Base-by-base conservation (phyloP, 2,329 filamentous ascomycete species). In the Hypoxylon sp. region DNA sequence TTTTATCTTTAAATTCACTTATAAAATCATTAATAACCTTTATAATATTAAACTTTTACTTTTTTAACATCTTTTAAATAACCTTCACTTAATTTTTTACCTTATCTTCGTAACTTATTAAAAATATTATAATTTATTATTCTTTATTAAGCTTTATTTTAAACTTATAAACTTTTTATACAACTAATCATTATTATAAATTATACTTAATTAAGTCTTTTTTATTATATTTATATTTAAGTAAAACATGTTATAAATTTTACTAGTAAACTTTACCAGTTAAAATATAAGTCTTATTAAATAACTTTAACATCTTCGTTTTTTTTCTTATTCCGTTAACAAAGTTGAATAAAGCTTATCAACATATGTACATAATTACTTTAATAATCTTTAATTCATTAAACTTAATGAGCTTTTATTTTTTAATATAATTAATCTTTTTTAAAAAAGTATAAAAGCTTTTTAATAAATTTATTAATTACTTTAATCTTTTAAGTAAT, bases 101-200 rank as follows among this genome's bases (percentile, higher is more conserved):
- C 8, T 32, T 32, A 32, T 32, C 9, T 32, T 32, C 9, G 9
- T 32, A 32, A 11, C 29, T 32, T 7, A 11, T 5, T 32, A 30
- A 50, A 50, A 32, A 30, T 5, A 19, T 32, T 32, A 32, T 32
- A 11, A 32, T 32, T 32, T 32, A 32, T 50, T 34, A 50, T 50
- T 32, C 9, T 32, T 32, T 32, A 32, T 11, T 32, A 7, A 32
- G 9, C 9, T 32, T 32, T 32, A 32, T 32, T 32, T 11, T 32
- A 32, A 50, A 32, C 34, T 50, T 16, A 32, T 11, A 11, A 32
- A 32, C 9, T 32, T 32, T 11, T 32, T 32, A 32, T 11, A 32
- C n/a, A n/a, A 32, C 19, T 50, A 30, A 50, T 32, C 9, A 11
- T 11, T 11, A 16, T 32, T 7, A 32, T 32, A 32, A 32, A 7